Base-by-base conservation (phyloP, 163 green algal genomes). In the Scenedesmus sp. region DNA sequence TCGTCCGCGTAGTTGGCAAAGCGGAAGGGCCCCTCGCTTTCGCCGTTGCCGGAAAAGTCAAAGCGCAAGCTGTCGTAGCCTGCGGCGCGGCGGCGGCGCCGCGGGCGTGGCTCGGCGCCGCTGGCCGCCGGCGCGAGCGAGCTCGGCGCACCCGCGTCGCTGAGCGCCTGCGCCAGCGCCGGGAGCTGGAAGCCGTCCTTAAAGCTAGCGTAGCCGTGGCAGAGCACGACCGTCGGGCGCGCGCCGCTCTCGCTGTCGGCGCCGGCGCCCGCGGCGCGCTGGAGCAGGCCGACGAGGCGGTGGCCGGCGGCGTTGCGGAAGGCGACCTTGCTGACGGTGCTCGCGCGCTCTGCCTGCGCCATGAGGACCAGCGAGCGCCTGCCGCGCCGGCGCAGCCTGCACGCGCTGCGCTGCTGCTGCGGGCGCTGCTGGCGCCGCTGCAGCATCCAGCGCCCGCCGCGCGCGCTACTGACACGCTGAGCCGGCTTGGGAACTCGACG, bases 1-100 rank as follows among this genome's bases (percentile, higher is more conserved):
- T 91, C 86, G 6, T 73, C 74, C 24, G 15, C 11, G 45, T 84
- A 86, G 60, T 77, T 77, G 14, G 34, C 70, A 54, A 84, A 89
- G 20, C 69, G 42, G 31, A 91, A 90, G 4, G 24, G 42, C 15
- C 87, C 87, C 15, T 82, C 66, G 58, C 63, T 84, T 6, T 88
- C 88, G 6, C 89, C 89, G 74, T 92, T 92, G 15, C 88, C 88
- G 39, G 22, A 9, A 14, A 91, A 90, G 63, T 93, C 86, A 33
- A 90, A 87, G 1, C 87, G 78, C 33, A 89, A 45, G 29, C 67
- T 78, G 54, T 29, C 60, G 10, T 4, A 11, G 33, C n/a, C n/a
- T 56, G 60, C 4, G 10, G 17, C 22, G 26, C 45, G 15, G 48
- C 42, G n/a, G 65, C 18, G 28, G 60, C 57, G n/a, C 26, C 24